These are phyloP conservation scores for Fusarium equiseti DNA, from an alignment of 2,329 filamentous ascomycete species.

Conservation along the genomic window DNA sequence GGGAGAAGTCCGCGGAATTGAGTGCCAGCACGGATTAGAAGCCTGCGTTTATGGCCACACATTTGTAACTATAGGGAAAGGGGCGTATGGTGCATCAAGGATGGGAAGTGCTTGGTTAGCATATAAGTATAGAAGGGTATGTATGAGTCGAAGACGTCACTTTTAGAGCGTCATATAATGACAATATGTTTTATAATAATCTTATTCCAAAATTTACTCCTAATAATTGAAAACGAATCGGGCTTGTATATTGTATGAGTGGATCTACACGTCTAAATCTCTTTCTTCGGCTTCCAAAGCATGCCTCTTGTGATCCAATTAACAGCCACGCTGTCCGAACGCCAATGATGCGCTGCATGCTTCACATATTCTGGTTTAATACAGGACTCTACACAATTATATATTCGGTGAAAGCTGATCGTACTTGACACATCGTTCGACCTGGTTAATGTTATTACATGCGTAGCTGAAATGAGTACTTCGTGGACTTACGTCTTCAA, in stretches of 20 bases:
- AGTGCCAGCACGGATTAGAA: constrained; percentile 60
- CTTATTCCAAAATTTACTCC: neutral
- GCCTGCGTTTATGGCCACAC: constrained; percentile 2
- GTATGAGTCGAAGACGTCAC: constrained; percentile 14
- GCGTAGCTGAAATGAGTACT: neutral
- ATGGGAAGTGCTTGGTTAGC: constrained; percentile 31
- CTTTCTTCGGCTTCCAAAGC: neutral
- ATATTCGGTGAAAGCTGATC: constrained; percentile 90
- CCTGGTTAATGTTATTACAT: constrained; percentile 59
- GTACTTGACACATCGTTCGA: constrained; percentile 91
- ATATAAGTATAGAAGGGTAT: constrained; percentile 24
- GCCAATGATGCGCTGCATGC: constrained; percentile 34
- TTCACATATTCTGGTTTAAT: constrained; percentile 5
- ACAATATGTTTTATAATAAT: constrained; percentile 2
- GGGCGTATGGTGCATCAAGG: constrained; percentile 23
- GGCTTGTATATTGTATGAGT: constrained; percentile 8
- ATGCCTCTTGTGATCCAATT: constrained; percentile 1
- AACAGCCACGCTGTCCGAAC: constrained; percentile 13
- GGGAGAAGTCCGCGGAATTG: constrained; percentile 71
- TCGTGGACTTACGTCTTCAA: constrained; percentile 78
- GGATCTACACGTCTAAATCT: constrained; percentile 15
- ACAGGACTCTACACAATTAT: constrained; percentile 55
- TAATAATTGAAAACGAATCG: neutral
- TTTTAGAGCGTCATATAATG: constrained; percentile 14
- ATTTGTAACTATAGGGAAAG: constrained; percentile 21